Evolutionary conservation across 805 yeast genomes (phyloP), one percentile per base, ranked within the genome.

Genomic region (Henningerozyma blattae): DNA sequence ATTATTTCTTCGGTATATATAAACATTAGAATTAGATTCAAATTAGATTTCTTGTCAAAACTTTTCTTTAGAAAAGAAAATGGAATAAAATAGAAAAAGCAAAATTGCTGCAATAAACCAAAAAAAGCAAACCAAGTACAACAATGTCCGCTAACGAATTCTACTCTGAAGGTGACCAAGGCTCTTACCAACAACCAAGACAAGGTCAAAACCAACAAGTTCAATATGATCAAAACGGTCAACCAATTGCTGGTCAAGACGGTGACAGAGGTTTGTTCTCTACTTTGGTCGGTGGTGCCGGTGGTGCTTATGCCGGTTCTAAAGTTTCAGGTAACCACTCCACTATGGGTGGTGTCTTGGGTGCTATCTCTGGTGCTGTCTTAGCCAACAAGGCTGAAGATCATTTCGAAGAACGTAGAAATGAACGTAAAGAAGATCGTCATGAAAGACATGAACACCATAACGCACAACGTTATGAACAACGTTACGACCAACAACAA

Each of bases 131-230:
- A n/a, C n/a, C n/a, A n/a, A n/a, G n/a, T n/a, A n/a, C 15, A 28
- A 20, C 4, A 34, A 70, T 70, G 77, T 70, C 76, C 37, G 74
- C 75, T 38, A 69, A 70, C 70, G 75, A 70, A 38, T 70, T 62
- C 51, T 70, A 70, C 52, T 55, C 56, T 34, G 61, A 68, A 7
- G 70, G 66, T 33, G 61, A 36, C 61, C 59, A 62, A 47, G 58
- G 62, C 20, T 37, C 45, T 35, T 55, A 61, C 52, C 43, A 52
- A 31, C 46, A 50, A 33, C 27, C 13, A 24, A 35, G 22, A 10
- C 26, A 30, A 20, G 15, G 15, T 18, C 9, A 29, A 13, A 16
- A 42, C 37, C 61, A 57, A 37, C 56, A 57, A 33, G 50, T 51
- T 13, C 50, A 48, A 38, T 53, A 49, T 32, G 58, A 56, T 30